Evolutionary conservation across 2,329 filamentous ascomycete species (phyloP), one percentile per base, ranked within the genome.

Genomic region (Monilinia aucupariae): DNA sequence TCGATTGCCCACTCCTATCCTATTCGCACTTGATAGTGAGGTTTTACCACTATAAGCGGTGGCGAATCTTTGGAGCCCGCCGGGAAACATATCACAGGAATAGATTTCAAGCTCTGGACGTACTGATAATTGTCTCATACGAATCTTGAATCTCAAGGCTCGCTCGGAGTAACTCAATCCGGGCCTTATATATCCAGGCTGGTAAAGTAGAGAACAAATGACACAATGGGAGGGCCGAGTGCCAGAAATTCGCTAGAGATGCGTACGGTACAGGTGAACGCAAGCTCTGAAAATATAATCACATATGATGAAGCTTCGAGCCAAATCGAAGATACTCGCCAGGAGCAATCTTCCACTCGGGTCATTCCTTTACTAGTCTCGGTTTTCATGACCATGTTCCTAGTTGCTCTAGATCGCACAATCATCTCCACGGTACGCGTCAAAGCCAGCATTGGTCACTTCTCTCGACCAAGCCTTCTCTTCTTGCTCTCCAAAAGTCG

Each of bases 401-500:
- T 61, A 15, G 64, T 65, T 4, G n/a, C 62, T 22, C 34, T 67
- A 37, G 65, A 66, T 54, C 17, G 63, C 60, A 39, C 10, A 6
- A 55, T 55, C 8, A 30, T 9, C 12, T 45, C 25, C 39, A 22
- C 34, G 22, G n/a, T 25, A 39, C 13, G 22, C 32, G n/a, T 10
- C 25, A 32, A 53, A 17, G 34, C 20, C 13, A 9, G 9, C n/a
- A 27, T 10, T 25, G 9, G 41, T 7, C 10, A 37, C 22, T 22
- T 27, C 22, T 74, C 58, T 69, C 70, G 8, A 73, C 70, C 6
- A 72, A 70, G n/a, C 71, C 72, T 54, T 71, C 72, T 20, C 68
- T 66, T 48, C 71, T 74, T 53, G 70, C 71, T 5, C 67, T 71
- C 62, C 63, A 3, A n/a, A n/a, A n/a, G 37, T 6, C 1, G 9